Percentiles rank a stretch among this genome's conserved stretches.
Evolutionary conservation across 768 basidiomycete species (phyloP).

Genomic region (Lactarius sp.): DNA sequence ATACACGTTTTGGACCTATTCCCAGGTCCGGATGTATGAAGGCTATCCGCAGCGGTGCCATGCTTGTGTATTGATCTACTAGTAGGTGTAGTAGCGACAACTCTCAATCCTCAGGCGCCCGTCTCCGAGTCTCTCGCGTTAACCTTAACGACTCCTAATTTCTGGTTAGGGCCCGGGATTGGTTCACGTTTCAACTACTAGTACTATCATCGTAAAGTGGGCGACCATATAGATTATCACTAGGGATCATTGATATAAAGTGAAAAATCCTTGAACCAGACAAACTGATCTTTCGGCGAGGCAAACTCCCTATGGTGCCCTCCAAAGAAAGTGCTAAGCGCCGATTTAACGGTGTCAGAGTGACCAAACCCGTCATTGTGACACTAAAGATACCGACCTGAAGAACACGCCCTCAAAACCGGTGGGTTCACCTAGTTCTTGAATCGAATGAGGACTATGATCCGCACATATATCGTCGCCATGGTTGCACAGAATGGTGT

Average conservation of each 20-base stretch:
- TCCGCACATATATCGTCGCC: background rate
- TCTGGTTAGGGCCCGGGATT: constrained; percentile 6
- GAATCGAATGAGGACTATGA: background rate
- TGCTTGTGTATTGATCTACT: background rate
- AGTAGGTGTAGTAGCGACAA: too few species aligned
- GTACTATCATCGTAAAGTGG: background rate
- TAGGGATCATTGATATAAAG: constrained; percentile 33
- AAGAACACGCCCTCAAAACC: constrained; percentile 61
- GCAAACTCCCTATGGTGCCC: constrained; percentile 64
- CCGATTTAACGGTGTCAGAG: constrained; percentile 1
- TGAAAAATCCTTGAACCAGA: constrained; percentile 69
- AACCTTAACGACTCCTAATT: background rate
- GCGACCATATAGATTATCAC: background rate
- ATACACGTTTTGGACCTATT: constrained; percentile 53
- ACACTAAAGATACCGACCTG: constrained; percentile 41
- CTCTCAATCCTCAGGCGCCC: too few species aligned
- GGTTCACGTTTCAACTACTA: too few species aligned
- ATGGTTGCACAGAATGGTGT: background rate
- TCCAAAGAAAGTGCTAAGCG: constrained; percentile 66
- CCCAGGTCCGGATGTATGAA: constrained; percentile 95
- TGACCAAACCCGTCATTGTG: too few species aligned
- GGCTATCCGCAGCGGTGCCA: constrained; percentile 48
- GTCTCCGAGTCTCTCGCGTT: background rate
- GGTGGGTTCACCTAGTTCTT: constrained; percentile 25
- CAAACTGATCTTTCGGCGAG: constrained; percentile 68